Evolutionary conservation across 805 yeast species (phyloP).

Genomic region (Groenewaldozyma salmanticensis): DNA sequence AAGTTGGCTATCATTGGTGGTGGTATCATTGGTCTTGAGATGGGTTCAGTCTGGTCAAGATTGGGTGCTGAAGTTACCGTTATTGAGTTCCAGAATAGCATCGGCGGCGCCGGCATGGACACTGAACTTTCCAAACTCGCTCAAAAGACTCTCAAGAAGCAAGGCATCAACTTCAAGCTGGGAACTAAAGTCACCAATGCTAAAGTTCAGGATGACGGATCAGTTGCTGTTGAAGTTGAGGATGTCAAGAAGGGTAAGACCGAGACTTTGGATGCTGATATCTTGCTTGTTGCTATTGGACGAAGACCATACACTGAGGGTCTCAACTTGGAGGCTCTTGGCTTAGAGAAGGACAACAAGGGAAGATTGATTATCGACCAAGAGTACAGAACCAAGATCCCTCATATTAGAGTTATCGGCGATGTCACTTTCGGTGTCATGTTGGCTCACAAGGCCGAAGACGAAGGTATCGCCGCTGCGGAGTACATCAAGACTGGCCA

Average conservation of each 20-base stretch:
- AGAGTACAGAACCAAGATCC: constrained; percentile 83
- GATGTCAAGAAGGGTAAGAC: constrained; percentile 77
- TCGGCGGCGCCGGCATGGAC: constrained; percentile 99
- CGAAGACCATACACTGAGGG: constrained; percentile 96
- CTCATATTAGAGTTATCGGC: constrained; percentile 95
- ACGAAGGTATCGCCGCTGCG: constrained; percentile 98
- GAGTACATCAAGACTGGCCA: constrained; percentile 88
- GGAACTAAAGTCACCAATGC: constrained; percentile 88
- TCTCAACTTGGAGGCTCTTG: constrained; percentile 77
- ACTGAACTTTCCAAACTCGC: constrained; percentile 84
- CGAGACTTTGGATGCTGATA: constrained; percentile 78
- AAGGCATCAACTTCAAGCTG: constrained; percentile 87
- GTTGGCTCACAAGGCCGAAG: constrained; percentile 99
- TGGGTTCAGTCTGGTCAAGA: constrained; percentile 97
- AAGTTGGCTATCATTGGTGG: constrained; percentile 91
- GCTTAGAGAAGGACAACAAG: constrained; percentile 81
- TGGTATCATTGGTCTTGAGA: constrained; percentile 98
- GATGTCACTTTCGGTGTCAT: constrained; percentile 98
- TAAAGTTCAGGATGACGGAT: constrained; percentile 71
- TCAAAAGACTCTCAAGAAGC: constrained; percentile 85
- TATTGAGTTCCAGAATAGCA: constrained; percentile 77
- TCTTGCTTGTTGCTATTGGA: constrained; percentile 93
- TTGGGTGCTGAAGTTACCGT: constrained; percentile 93
- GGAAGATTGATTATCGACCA: constrained; percentile 93
- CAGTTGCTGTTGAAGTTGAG: constrained; percentile 79